phyloP scores from a whole-genome alignment of 1,139 yeast genomes.

The Ogataea hybrid region DNA sequence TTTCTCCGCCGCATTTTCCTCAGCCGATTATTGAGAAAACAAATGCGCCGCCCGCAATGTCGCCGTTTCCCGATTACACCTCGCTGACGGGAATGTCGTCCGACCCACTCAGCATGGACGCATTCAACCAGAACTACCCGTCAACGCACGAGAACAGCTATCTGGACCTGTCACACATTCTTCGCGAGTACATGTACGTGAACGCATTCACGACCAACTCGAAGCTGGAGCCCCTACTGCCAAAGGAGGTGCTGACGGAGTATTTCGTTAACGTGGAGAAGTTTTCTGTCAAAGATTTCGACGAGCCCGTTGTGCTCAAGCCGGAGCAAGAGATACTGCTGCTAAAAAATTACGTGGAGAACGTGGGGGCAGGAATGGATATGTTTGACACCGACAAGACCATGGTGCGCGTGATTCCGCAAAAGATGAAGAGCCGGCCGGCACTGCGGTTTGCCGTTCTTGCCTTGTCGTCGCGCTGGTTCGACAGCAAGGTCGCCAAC shows the following conservation, averaged over 20 bases:
- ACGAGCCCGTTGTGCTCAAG: constrained; percentile 9
- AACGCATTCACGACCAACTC: constrained; percentile 21
- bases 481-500: constrained; percentile 16
- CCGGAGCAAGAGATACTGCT: constrained; percentile 19
- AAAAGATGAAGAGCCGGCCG: constrained; percentile 15
- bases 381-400: constrained; percentile 20
- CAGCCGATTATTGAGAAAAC: neutral
- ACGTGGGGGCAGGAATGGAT: constrained; percentile 23
- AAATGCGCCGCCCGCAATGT: neutral
- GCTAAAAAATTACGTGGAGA: constrained; percentile 18
- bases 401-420: constrained; percentile 22
- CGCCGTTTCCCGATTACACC: neutral
- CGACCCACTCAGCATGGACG: constrained; percentile 13
- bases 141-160: constrained; percentile 11
- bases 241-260: constrained; percentile 20
- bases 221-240: constrained; percentile 9
- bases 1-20: neutral
- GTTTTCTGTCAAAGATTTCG: constrained; percentile 12
- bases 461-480: constrained; percentile 23
- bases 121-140: constrained; percentile 7
- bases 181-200: constrained; percentile 27
- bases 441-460: constrained; percentile 21
- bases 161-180: constrained; percentile 23
- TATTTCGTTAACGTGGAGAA: constrained; percentile 22
- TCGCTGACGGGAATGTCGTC: constrained; percentile 5